Base-by-base conservation (phyloP, 208 protist species). In the Acanthamoeba lenticulata region DNA sequence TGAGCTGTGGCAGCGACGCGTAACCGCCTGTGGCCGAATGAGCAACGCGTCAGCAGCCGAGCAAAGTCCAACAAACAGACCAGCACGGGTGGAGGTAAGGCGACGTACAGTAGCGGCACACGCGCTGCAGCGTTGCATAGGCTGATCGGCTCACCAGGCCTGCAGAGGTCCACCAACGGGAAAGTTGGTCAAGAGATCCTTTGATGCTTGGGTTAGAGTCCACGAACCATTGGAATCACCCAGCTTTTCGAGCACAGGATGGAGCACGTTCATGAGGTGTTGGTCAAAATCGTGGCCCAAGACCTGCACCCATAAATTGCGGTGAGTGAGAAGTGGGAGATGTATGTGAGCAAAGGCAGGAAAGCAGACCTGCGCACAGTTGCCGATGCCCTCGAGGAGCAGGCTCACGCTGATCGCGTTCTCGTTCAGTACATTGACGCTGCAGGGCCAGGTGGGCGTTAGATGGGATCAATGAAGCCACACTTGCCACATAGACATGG, bases 181-280 rank as follows among this genome's bases (percentile, higher is more conserved):
- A 81, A 1, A 3, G 15, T 2, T 42, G 15, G 69, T n/a, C 15
- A 34, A 4, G 32, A 3, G 13, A 69, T n/a, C 15, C 9, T 52
- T 15, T 5, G 9, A 52, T 15, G 45, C 29, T 27, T 0, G 67
- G 13, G 1, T 17, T 24, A 77, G n/a, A 40, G 36, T 0, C 24
- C 19, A 38, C 21, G 69, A 47, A 83, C 74, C 74, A 49, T 83
- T 83, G 3, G 49, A 15, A 67, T 90, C 83, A 24, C 83, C 83
- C 0, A 90, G 83, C 52, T 90, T 90, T 45, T 90, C 83, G 34
- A 90, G 83, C 40, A 90, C n/a, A 15, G 83, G 83, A 15, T 90
- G 83, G n/a, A 90, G 57, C 47, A 90, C 83, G 24, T 27, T 90
- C 47, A 90, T 90, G 52, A 90, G 83, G 17, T 90, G 57, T 19